Conservation (phyloP, 2,329 filamentous ascomycete species). For the Coniochaeta sp. region DNA sequence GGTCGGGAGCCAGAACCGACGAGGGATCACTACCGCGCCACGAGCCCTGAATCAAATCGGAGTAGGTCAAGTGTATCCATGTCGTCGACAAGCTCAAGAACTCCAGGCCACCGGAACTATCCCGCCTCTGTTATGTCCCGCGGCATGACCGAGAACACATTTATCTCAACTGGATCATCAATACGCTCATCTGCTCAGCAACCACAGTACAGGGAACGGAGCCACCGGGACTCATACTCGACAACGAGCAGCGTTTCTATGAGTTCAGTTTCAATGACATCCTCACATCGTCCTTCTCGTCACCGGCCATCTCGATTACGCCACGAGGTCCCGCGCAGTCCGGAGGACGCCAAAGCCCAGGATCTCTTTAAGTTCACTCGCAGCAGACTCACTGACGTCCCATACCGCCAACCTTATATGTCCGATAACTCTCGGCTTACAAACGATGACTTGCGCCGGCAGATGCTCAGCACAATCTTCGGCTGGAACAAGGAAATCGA, state of each 20-base stretch:
- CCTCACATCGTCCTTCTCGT: constrained; percentile 35
- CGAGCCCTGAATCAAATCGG: constrained; percentile 55
- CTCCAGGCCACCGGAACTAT: constrained; percentile 34
- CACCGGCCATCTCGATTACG: constrained; percentile 62
- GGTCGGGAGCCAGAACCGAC: constrained; percentile 54
- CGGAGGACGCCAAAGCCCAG: constrained; percentile 62
- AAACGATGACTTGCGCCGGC: constrained; percentile 72
- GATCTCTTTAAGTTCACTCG: constrained; percentile 86
- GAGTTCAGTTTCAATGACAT: constrained; percentile 38
- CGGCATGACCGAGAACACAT: constrained; percentile 55
- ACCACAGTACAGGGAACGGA: constrained; percentile 12
- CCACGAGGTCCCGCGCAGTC: constrained; percentile 73
- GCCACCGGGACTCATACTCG: constrained; percentile 48
- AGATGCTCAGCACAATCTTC: constrained; percentile 93
- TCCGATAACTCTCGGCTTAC: constrained; percentile 54
- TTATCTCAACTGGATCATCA: constrained; percentile 61
- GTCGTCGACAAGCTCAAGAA: constrained; percentile 48
- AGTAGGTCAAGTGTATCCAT: constrained; percentile 52
- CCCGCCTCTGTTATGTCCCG: constrained; percentile 45
- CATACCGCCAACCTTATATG: constrained; percentile 64
- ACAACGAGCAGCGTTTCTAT: constrained; percentile 29
- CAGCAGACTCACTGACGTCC: constrained; percentile 72
- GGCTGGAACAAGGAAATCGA: constrained; percentile 87
- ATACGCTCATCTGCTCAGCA: constrained; percentile 33
- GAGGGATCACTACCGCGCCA: constrained; percentile 53